A percentile compares a stretch with the other conserved stretches of the same genome.
Evolutionary conservation across 2,329 filamentous ascomycete genomes (phyloP).

Genomic region (Cercospora zeae-maydis): DNA sequence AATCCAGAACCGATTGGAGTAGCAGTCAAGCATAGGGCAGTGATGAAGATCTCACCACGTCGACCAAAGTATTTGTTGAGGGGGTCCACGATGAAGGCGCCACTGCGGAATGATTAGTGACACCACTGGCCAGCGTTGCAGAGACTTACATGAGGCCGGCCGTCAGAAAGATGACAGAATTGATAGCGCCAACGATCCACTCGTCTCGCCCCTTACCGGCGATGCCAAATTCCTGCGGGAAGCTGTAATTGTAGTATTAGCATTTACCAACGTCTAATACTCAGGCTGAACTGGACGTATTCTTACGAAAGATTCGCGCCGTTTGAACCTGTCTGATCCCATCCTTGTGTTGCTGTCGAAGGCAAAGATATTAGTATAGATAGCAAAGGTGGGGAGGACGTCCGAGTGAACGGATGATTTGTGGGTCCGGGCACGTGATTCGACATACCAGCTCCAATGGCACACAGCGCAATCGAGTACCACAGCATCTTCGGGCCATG

Average conservation of each 20-base stretch:
- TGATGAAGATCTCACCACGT: constrained; percentile 41
- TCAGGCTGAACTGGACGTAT: too few species aligned
- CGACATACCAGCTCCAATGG: constrained; percentile 27
- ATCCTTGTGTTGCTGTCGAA: constrained; percentile 30
- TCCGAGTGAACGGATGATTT: too few species aligned
- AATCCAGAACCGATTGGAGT: constrained; percentile 66
- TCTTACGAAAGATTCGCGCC: constrained; percentile 28
- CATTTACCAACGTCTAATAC: too few species aligned
- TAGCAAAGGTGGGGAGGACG: too few species aligned
- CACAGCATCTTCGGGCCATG: constrained; percentile 60
- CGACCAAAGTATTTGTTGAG: constrained; percentile 38
- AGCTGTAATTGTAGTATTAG: constrained; percentile 18
- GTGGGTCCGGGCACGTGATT: too few species aligned
- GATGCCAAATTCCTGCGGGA: constrained; percentile 33
- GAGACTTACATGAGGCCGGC: constrained; percentile 33
- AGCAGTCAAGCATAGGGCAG: constrained; percentile 51
- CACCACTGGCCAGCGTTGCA: not conserved
- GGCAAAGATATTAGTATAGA: too few species aligned
- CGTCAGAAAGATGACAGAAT: constrained; percentile 53
- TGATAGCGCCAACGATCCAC: constrained; percentile 45
- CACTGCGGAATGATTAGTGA: constrained; percentile 19
- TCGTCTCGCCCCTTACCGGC: constrained; percentile 25
- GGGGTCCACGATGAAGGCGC: constrained; percentile 56
- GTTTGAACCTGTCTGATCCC: constrained; percentile 37
- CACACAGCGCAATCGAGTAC: constrained; percentile 56